These are phyloP conservation scores for Cephaloascus fragrans DNA, from an alignment of 805 yeast genomes.

Conservation along the genomic window DNA sequence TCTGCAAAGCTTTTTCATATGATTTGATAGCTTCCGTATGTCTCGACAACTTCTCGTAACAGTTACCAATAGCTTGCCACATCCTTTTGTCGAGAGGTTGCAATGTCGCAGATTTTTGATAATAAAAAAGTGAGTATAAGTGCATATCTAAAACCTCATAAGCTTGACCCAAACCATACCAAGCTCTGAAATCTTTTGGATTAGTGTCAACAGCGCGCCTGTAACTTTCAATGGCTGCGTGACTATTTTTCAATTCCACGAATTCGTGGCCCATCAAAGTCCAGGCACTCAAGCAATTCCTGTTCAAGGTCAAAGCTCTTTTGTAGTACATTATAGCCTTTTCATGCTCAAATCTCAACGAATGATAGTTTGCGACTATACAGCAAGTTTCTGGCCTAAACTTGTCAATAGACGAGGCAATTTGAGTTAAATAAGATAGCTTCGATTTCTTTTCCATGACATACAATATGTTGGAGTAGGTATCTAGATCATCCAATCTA, in stretches of 20 bases:
- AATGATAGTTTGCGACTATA: constrained; percentile 86
- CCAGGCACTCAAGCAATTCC: constrained; percentile 86
- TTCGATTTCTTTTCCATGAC: constrained; percentile 88
- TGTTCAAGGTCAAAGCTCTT: constrained; percentile 75
- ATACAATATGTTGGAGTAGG: constrained; percentile 88
- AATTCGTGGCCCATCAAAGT: constrained; percentile 98
- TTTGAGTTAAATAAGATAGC: constrained; percentile 78
- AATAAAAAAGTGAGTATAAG: constrained; percentile 82
- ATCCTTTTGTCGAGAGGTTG: constrained; percentile 86
- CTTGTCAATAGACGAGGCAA: constrained; percentile 71
- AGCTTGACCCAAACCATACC: constrained; percentile 99
- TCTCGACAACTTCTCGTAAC: constrained; percentile 73
- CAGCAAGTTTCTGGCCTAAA: constrained; percentile 94
- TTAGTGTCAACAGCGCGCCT: constrained; percentile 88
- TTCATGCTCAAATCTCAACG: constrained; percentile 87
- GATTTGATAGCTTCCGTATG: constrained; percentile 68
- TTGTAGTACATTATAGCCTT: constrained; percentile 89
- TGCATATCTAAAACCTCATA: constrained; percentile 96
- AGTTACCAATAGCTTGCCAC: constrained; percentile 93
- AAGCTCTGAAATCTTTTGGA: constrained; percentile 84
- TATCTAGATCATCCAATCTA: constrained; percentile 83
- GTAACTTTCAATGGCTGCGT: constrained; percentile 95
- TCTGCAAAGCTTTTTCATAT: constrained; percentile 65
- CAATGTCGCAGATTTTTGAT: constrained; percentile 80
- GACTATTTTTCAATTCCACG: constrained; percentile 90